Conservation (phyloP, 108 stramenopile genomes). For the Stephanodiscus minutulus region DNA sequence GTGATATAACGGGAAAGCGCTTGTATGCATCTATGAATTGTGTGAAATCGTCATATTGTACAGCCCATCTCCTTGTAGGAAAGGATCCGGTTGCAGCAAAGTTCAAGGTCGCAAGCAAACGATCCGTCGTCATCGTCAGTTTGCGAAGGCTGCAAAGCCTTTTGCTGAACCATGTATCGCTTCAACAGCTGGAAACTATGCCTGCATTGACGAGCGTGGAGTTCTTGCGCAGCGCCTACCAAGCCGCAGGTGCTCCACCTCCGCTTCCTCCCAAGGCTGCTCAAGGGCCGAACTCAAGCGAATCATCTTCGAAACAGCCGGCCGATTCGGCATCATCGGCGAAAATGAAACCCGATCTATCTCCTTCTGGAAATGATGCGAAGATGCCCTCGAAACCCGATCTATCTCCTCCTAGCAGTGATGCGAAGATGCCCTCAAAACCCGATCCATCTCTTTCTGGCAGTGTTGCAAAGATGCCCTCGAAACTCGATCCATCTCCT, state of each 20-base stretch:
- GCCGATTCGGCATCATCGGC: background rate
- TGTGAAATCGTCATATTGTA: background rate
- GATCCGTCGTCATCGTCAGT: slow-evolving; percentile 24
- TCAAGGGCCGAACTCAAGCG: background rate
- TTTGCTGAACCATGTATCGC: slow-evolving; percentile 29
- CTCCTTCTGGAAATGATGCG: background rate
- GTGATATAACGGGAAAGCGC: background rate
- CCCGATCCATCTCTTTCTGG: background rate
- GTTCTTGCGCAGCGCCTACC: slow-evolving; percentile 22
- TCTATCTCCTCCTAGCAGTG: background rate
- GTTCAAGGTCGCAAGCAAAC: slow-evolving; percentile 30
- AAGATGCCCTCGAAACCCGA: background rate
- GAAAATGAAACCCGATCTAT: background rate
- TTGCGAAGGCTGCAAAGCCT: slow-evolving; percentile 31
- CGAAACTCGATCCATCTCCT: background rate
- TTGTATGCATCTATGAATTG: background rate
- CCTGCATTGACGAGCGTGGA: slow-evolving; percentile 23
- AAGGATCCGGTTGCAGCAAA: slow-evolving; percentile 15
- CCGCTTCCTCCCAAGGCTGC: background rate
- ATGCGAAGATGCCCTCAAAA: background rate
- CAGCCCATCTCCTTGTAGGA: slow-evolving; percentile 32
- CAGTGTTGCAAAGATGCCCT: background rate
- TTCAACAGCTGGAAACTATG: slow-evolving; percentile 15
- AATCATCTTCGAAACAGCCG: background rate
- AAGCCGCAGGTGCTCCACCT: slow-evolving; percentile 10